Percentiles rank a stretch among this genome's conserved stretches.
These are phyloP conservation scores for Periglandula ipomoeae DNA, from an alignment of 2,329 filamentous ascomycete genomes.

Conservation along the genomic window DNA sequence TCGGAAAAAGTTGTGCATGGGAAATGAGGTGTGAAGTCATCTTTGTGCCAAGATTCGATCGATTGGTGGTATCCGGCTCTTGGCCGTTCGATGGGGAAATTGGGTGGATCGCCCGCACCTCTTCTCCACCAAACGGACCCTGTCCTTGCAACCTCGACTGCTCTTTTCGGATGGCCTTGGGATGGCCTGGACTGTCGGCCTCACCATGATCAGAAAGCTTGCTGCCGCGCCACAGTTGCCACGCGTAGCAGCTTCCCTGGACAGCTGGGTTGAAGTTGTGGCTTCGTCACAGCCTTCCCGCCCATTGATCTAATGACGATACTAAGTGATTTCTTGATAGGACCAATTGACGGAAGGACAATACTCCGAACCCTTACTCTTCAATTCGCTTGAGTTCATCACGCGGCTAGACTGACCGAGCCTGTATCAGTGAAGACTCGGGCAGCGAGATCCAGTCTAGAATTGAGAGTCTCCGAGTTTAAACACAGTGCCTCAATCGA, in stretches of 20 bases:
- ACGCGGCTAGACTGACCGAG: too few species aligned
- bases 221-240: constrained; percentile 1
- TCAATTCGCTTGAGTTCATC: too few species aligned
- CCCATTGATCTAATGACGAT: neutral
- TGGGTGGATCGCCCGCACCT: neutral
- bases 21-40: constrained; percentile 10
- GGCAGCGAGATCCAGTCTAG: too few species aligned
- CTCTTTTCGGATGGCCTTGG: neutral
- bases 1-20: neutral
- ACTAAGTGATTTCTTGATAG: neutral
- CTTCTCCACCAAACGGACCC: neutral
- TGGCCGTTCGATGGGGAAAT: neutral
- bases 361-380: too few species aligned
- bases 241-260: neutral
- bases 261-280: neutral
- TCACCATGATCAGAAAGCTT: neutral
- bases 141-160: neutral
- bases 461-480: too few species aligned
- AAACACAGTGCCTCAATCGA: too few species aligned
- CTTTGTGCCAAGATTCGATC: constrained; percentile 4
- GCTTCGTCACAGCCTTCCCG: neutral
- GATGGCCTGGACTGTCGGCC: neutral
- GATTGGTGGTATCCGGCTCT: neutral
- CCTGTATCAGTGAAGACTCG: too few species aligned
- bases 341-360: neutral